phyloP scores from a whole-genome alignment of 2,329 filamentous ascomycete genomes.

The Aspergillus glaucus region DNA sequence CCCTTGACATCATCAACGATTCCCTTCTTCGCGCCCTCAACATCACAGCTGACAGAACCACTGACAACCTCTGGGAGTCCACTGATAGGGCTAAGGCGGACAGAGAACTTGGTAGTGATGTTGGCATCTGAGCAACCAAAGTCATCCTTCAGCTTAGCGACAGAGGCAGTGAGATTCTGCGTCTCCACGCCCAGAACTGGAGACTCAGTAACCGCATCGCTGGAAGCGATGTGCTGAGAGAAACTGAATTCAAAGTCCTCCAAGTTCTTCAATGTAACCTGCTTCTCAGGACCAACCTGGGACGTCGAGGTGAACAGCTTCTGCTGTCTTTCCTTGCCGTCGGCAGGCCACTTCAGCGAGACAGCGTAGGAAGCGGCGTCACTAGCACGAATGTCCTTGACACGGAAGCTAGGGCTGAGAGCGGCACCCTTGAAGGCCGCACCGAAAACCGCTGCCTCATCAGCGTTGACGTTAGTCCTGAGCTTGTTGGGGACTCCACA shows the following conservation, averaged over 20 bases:
- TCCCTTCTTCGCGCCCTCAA: conserved; percentile 68
- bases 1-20: conserved; percentile 95
- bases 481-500: conserved; percentile 67
- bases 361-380: conserved; percentile 70
- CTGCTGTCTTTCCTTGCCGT: conserved; percentile 67
- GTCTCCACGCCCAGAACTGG: conserved; percentile 64
- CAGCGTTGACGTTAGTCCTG: conserved; percentile 89
- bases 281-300: conserved; percentile 70
- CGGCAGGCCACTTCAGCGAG: conserved; percentile 67
- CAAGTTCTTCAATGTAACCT: conserved; percentile 74
- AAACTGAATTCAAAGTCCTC: conserved; percentile 76
- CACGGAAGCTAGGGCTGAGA: conserved; percentile 89
- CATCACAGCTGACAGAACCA: conserved; percentile 78
- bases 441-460: conserved; percentile 93
- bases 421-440: conserved; percentile 90
- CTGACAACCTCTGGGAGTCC: conserved; percentile 73
- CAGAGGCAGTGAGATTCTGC: conserved; percentile 77
- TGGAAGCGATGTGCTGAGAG: conserved; percentile 60
- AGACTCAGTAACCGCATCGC: conserved; percentile 46
- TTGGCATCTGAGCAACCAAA: conserved; percentile 70
- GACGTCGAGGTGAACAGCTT: conserved; percentile 77
- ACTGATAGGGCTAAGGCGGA: conserved; percentile 65
- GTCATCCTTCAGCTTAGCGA: conserved; percentile 70
- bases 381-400: conserved; percentile 88
- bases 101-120: conserved; percentile 71